Conservation (phyloP, 768 basidiomycete genomes). For the Psilocybe subaeruginosa region DNA sequence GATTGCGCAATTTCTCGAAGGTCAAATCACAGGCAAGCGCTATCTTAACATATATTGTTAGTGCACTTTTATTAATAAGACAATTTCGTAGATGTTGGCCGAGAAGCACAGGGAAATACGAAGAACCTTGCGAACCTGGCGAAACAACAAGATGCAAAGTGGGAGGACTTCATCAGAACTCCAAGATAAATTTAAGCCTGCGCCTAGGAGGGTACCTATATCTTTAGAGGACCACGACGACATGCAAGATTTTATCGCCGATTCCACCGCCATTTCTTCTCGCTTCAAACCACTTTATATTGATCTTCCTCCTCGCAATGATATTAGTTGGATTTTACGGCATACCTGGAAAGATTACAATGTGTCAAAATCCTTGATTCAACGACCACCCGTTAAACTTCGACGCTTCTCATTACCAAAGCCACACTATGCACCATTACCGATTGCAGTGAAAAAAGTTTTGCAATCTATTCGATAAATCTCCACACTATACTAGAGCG, state of each 20-base stretch:
- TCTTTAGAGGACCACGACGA: constrained; percentile 9
- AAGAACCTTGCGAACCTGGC: neutral
- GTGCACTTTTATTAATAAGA: neutral
- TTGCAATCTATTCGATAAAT: constrained; percentile 21
- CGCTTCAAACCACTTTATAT: constrained; percentile 3
- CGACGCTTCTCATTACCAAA: constrained; percentile 14
- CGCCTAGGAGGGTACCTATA: constrained; percentile 1
- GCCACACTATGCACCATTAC: constrained; percentile 27
- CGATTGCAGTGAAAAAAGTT: constrained; percentile 19
- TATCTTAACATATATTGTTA: neutral
- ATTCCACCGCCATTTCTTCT: constrained; percentile 7
- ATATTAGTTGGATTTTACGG: constrained; percentile 19
- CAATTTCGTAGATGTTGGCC: neutral
- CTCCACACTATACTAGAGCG: neutral
- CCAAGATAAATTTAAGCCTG: constrained; percentile 13
- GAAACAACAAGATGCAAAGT: neutral
- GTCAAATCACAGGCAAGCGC: constrained; percentile 11
- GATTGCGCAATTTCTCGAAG: constrained; percentile 20
- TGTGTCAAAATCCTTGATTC: constrained; percentile 18
- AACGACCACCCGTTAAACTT: neutral
- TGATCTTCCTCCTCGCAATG: constrained; percentile 2
- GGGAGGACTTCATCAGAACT: neutral
- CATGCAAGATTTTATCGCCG: constrained; percentile 5
- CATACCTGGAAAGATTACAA: constrained; percentile 15
- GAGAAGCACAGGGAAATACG: constrained; percentile 8